phyloP scores from a whole-genome alignment of 495 filamentous ascomycete genomes.

The Penicillium malachiteum region DNA sequence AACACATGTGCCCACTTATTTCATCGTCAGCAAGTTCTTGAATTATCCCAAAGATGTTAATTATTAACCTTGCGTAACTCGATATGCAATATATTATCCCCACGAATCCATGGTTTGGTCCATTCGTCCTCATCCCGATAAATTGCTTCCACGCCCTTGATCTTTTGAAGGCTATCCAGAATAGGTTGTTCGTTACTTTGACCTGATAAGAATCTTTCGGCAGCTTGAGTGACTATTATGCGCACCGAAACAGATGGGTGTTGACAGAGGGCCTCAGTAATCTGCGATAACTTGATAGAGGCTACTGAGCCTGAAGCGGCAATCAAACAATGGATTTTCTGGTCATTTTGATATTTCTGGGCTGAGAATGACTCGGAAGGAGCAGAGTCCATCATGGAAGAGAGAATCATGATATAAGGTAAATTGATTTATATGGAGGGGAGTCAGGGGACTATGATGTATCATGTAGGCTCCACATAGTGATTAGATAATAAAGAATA shows the following conservation, averaged over 20 bases:
- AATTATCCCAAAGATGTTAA: not conserved
- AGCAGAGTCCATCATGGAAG: not conserved
- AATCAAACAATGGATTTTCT: constrained; percentile 75
- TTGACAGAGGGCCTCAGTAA: constrained; percentile 58
- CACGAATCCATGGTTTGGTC: constrained; percentile 65
- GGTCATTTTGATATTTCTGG: constrained; percentile 47
- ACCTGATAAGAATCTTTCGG: constrained; percentile 66
- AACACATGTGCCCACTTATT: constrained; percentile 70
- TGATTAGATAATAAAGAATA: constrained; percentile 4
- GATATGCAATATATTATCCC: constrained; percentile 72
- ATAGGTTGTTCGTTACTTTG: constrained; percentile 70
- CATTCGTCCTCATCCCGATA: constrained; percentile 82
- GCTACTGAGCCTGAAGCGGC: constrained; percentile 76
- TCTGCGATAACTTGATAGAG: constrained; percentile 83
- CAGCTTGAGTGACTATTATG: constrained; percentile 70
- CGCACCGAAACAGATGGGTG: constrained; percentile 66
- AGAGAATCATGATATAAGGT: not conserved
- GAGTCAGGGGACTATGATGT: too few relatives aligned
- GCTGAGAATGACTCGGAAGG: constrained; percentile 22
- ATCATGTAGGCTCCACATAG: too few relatives aligned
- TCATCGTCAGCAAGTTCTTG: not conserved
- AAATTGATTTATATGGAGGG: not conserved
- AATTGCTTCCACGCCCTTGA: constrained; percentile 66
- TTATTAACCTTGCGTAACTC: constrained; percentile 57
- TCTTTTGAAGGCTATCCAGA: constrained; percentile 46